phyloP scores from a whole-genome alignment of 2,329 filamentous ascomycete genomes.

The Microdochium bolleyi region DNA sequence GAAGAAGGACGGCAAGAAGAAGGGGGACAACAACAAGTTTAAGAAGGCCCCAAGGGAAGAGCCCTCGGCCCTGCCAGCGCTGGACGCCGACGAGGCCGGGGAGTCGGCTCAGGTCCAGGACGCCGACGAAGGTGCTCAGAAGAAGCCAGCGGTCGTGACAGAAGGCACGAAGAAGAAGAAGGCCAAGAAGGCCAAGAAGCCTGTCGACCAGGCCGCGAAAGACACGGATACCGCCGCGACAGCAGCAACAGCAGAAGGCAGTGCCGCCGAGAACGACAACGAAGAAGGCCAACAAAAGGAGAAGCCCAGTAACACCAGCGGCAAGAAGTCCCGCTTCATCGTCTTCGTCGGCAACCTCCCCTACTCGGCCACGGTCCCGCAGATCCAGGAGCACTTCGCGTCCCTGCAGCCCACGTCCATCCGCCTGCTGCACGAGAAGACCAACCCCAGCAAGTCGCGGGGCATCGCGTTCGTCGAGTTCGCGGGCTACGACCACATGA shows the following conservation, averaged over 20 bases:
- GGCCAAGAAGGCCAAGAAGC: conserved; percentile 13
- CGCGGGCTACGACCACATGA: conserved; percentile 77
- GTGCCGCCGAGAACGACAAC: conserved; percentile 2
- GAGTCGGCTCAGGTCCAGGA: neutral
- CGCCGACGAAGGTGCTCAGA: conserved; percentile 6
- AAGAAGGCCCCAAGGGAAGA: neutral
- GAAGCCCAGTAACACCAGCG: conserved; percentile 8
- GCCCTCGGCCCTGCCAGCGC: neutral
- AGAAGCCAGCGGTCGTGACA: conserved; percentile 12
- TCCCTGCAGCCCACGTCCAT: conserved; percentile 63
- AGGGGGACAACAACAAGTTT: neutral
- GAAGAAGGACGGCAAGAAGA: neutral
- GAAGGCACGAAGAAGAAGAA: conserved; percentile 17
- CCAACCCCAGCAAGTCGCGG: conserved; percentile 54
- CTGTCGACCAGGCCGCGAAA: conserved; percentile 19
- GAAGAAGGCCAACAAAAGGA: conserved; percentile 8
- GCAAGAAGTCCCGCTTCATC: conserved; percentile 56
- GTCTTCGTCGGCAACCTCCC: conserved; percentile 88
- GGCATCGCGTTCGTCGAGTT: conserved; percentile 90
- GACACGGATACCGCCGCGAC: conserved; percentile 19
- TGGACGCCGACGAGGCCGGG: neutral
- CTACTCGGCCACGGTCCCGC: conserved; percentile 65
- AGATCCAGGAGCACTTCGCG: conserved; percentile 68
- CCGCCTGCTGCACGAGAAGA: conserved; percentile 65
- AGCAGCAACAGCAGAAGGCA: conserved; percentile 12